Percentiles rank a stretch among this genome's conserved stretches.
Evolutionary conservation across 129 eudicot species (phyloP).

Genomic region (Erigeron canadensis): DNA sequence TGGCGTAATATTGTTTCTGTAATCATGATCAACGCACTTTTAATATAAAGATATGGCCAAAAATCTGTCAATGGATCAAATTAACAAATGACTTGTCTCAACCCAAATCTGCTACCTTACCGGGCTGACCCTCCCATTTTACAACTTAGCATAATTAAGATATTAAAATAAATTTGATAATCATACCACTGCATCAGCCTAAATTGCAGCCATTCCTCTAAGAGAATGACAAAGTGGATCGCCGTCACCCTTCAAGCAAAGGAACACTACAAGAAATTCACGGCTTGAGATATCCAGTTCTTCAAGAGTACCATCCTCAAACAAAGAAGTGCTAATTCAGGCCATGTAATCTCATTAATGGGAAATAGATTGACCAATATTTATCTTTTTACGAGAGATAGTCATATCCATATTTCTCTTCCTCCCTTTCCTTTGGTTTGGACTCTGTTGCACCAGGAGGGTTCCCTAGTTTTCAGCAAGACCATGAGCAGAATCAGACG

Average conservation of each 20-base stretch:
- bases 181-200: conserved; percentile 93
- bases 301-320: conserved; percentile 69
- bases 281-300: conserved; percentile 60
- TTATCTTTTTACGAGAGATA: conserved; percentile 44
- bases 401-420: conserved; percentile 61
- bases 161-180: conserved; percentile 11
- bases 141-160: not conserved
- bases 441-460: conserved; percentile 58
- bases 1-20: not conserved
- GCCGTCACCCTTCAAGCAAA: conserved; percentile 86
- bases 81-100: not conserved
- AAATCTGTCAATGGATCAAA: not conserved
- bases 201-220: conserved; percentile 74
- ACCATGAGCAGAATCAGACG: no score
- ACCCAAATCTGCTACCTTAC: not conserved
- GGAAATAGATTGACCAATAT: conserved; percentile 56
- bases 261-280: conserved; percentile 67
- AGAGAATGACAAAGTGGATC: conserved; percentile 80
- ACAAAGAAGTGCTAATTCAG: conserved; percentile 69
- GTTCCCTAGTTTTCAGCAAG: no score
- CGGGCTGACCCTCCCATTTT: not conserved
- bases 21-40: not conserved
- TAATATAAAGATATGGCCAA: not conserved
- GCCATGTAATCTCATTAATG: conserved; percentile 88
- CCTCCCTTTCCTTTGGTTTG: conserved; percentile 63